Conservation (phyloP, 495 filamentous ascomycete species). For the Rostrohypoxylon terebratum region DNA sequence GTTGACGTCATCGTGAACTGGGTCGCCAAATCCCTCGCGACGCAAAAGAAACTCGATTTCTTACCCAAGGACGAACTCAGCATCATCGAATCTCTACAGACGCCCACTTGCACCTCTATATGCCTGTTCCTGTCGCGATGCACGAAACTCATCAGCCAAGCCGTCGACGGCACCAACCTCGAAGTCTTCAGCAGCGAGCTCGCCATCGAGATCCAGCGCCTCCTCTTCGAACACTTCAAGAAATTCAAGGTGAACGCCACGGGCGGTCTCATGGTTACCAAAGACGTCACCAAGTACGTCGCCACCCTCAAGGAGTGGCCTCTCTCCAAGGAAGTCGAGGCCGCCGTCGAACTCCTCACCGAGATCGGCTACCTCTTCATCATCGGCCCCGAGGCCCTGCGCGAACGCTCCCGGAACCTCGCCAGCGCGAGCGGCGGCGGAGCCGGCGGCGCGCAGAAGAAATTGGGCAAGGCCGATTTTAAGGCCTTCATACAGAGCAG, state of each 20-base stretch:
- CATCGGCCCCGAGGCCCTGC: conserved; percentile 87
- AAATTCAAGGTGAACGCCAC: conserved; percentile 91
- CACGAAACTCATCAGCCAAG: conserved; percentile 68
- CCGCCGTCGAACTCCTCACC: conserved; percentile 81
- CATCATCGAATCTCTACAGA: conserved; percentile 85
- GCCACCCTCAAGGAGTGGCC: conserved; percentile 84
- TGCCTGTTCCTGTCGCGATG: conserved; percentile 79
- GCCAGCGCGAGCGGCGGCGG: conserved; percentile 53
- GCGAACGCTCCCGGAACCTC: conserved; percentile 74
- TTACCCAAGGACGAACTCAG: conserved; percentile 86
- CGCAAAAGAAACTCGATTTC: conserved; percentile 94
- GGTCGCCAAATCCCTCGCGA: conserved; percentile 76
- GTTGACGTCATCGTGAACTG: conserved; percentile 86
- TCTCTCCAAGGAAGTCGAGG: conserved; percentile 75
- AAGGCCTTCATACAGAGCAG: conserved; percentile 82
- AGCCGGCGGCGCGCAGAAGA: conserved; percentile 55
- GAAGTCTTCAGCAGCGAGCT: conserved; percentile 85
- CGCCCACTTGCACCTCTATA: conserved; percentile 82
- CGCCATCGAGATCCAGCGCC: conserved; percentile 76
- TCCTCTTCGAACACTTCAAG: conserved; percentile 93
- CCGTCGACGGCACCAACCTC: conserved; percentile 83
- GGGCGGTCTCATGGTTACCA: conserved; percentile 93
- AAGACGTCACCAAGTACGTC: conserved; percentile 93
- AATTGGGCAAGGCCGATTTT: conserved; percentile 76
- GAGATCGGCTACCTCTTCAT: conserved; percentile 98